phyloP scores from a whole-genome alignment of 2,329 filamentous ascomycete species.

The Pseudonectria foliicola region DNA sequence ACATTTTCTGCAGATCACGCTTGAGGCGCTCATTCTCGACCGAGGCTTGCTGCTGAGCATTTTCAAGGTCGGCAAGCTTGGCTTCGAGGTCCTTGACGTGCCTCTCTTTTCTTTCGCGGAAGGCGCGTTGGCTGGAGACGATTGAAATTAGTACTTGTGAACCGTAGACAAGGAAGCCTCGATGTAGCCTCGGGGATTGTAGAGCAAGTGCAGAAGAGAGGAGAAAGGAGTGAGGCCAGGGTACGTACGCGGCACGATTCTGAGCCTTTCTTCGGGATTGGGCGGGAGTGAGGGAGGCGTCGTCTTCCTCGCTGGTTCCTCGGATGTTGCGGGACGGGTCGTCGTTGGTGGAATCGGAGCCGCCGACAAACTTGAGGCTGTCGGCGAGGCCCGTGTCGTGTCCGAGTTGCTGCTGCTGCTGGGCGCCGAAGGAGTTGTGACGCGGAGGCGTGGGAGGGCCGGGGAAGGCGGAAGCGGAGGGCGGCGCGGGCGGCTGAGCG shows the following conservation, averaged over 20 bases:
- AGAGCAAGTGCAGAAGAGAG: background rate
- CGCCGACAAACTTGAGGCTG: constrained; percentile 17
- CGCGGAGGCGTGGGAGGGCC: constrained; percentile 47
- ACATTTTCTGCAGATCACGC: constrained; percentile 72
- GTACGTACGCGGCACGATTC: constrained; percentile 53
- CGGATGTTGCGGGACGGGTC: constrained; percentile 23
- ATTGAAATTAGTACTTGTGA: constrained; percentile 9
- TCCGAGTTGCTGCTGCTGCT: constrained; percentile 18
- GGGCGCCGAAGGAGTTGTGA: constrained; percentile 25
- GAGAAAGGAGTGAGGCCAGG: background rate
- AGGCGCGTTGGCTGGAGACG: constrained; percentile 72
- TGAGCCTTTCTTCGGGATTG: constrained; percentile 54
- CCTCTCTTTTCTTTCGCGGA: constrained; percentile 90
- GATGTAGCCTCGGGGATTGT: background rate
- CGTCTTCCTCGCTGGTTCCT: constrained; percentile 48
- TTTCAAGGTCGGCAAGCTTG: constrained; percentile 72
- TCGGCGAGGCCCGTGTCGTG: constrained; percentile 17
- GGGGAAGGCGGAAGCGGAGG: constrained; percentile 30
- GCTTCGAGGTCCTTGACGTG: constrained; percentile 90
- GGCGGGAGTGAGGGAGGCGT: constrained; percentile 44
- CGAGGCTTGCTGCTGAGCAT: constrained; percentile 62
- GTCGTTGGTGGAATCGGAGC: constrained; percentile 33
- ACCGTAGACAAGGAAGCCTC: background rate
- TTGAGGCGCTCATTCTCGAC: constrained; percentile 84
- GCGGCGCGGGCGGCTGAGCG: constrained; percentile 21